Evolutionary conservation across 768 basidiomycete species (phyloP), one percentile per base, ranked within the genome.

Genomic region (Podaxis carcinomalis): DNA sequence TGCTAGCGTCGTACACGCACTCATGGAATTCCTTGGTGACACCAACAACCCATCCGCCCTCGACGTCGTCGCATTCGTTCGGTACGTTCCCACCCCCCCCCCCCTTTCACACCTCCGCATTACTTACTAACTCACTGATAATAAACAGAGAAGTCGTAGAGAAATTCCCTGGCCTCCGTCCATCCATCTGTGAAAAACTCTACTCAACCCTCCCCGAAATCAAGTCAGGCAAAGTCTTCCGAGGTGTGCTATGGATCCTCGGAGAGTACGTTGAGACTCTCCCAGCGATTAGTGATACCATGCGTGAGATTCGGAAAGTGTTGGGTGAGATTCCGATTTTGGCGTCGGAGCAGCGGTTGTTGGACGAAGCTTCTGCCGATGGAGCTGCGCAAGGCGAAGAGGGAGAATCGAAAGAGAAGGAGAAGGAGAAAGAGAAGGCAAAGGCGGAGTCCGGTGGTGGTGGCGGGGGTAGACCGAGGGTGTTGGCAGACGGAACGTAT

Each of bases 301-400:
- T 97, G 81, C 77, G 78, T 51, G 91, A 93, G 72, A 80, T 98
- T 47, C 80, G 95, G 58, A 87, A 88, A 69, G 88, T 93, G 13
- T 74, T 99, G 37, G 96, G 97, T 13, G 97, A 99, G 77, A 90
- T 99, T n/a, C 97, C 97, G 4, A 98, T 99, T 57, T 75, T 98
- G 50, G 93, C 96, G 1, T 88, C 90, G 0, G 95, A 97, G 75
- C 92, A 93, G 73, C 83, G 80, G 59, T 72, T 93, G 57, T 78
- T 93, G 64, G 92, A 95, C 65, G 92, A 90, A 66, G 84, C 89
- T 10, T 80, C 82, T 63, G 84, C 64, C 16, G 73, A 63, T 28
- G 68, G 56, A 25, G 71, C 68, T 16, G 74, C 62, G 19, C 66
- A 78, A 7, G 85, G 85, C 19, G 81, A 81, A 62, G 88, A 82